A percentile compares a stretch with the other conserved stretches of the same genome.
These are phyloP conservation scores for Gomphus sp. DNA, from an alignment of 1,284 basidiomycete genomes.

Conservation along the genomic window DNA sequence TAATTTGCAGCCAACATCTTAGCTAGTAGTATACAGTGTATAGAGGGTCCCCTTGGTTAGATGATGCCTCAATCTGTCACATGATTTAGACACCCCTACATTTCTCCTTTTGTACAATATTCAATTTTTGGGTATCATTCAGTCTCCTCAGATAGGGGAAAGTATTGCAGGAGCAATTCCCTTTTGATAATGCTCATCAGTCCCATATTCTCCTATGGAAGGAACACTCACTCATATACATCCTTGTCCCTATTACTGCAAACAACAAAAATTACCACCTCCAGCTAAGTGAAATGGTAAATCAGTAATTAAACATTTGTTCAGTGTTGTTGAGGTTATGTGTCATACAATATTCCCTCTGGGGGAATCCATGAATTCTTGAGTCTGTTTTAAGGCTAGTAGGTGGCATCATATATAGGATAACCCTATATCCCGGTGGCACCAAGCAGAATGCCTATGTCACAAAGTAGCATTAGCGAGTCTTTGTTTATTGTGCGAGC, in stretches of 20 bases:
- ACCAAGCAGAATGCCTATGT: slow-evolving; percentile 70
- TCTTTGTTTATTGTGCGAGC: slow-evolving; percentile 17
- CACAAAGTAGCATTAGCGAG: slow-evolving; percentile 12
- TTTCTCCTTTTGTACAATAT: neutral
- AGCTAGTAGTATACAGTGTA: too few species aligned
- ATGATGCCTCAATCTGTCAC: neutral
- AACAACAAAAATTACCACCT: slow-evolving; percentile 66
- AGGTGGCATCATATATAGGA: slow-evolving; percentile 63
- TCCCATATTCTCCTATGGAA: neutral
- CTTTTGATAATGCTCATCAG: slow-evolving; percentile 22
- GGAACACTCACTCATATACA: slow-evolving; percentile 52
- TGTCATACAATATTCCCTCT: slow-evolving; percentile 37
- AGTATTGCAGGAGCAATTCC: slow-evolving; percentile 51
- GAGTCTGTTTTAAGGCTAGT: slow-evolving; percentile 53
- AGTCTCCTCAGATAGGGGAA: slow-evolving; percentile 26
- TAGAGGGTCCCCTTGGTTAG: too few species aligned
- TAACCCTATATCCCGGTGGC: slow-evolving; percentile 74
- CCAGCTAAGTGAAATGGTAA: slow-evolving; percentile 36
- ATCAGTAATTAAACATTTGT: neutral
- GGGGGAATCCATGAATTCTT: slow-evolving; percentile 49
- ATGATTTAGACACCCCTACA: neutral
- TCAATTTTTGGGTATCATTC: neutral
- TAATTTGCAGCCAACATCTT: too few species aligned
- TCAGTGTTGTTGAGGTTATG: neutral
- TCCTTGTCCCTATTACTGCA: slow-evolving; percentile 56